Evolutionary conservation across 73 alveolate species (phyloP), one percentile per base, ranked within the genome.

Genomic region (Paramecium tetraurelia): DNA sequence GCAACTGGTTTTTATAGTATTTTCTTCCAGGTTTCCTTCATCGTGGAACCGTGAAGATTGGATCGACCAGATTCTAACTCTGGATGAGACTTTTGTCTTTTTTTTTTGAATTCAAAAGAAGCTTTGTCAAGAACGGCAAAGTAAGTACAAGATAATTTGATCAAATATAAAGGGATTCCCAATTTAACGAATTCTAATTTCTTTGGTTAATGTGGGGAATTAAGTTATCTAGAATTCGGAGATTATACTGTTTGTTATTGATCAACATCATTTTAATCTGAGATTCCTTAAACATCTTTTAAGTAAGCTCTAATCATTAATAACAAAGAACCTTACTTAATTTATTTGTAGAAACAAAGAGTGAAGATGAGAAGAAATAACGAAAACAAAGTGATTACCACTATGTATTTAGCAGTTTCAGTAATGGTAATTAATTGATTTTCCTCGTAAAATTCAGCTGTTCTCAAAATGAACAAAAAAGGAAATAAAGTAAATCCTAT

Each of bases 401-500:
- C 43, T n/a, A 80, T 22, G 22, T 80, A 80, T 80, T 80, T 0
- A 20, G 90, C 90, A 44, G 90, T 43, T 80, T 41, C 70, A 80
- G 46, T 43, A 14, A 80, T 12, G 1, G 35, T 18, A 44, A 80
- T 41, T 8, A 44, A 7, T 80, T 80, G 57, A 48, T 80, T 46
- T 5, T 48, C 72, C 16, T 80, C 90, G 43, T 80, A 80, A 80
- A 41, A 80, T 24, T 43, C 46, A 27, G 90, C 46, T 20, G 50
- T 46, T 80, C 57, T 48, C 24, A 80, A 12, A 9, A 80, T 21
- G 31, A 80, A 80, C 11, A 80, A 80, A 41, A 80, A 80, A 20
- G 90, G 90, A 44, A 80, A 80, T 80, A 80, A 11, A 9, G 90
- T 80, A 80, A 80, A 80, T 80, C 90, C 90, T 10, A 80, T 80